Percentiles rank a stretch among this genome's conserved stretches.
These are phyloP conservation scores for Penicillium sp. DNA, from an alignment of 2,329 filamentous ascomycete genomes.

Conservation along the genomic window DNA sequence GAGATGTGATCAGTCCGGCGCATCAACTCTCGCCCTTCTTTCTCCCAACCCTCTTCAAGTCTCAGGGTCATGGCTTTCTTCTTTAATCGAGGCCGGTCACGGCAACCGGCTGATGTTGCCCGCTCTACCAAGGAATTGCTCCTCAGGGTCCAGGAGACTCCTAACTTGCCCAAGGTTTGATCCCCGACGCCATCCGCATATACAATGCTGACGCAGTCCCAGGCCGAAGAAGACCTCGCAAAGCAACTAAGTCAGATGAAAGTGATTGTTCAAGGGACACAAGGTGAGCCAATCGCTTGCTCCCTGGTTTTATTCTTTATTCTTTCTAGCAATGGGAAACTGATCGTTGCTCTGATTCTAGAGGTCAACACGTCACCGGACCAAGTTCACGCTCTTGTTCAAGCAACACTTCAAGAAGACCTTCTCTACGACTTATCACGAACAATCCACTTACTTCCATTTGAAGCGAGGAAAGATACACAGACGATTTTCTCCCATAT, in stretches of 20 bases:
- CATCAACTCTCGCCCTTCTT: constrained; percentile 12
- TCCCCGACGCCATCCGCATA: constrained; percentile 54
- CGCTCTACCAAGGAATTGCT: constrained; percentile 64
- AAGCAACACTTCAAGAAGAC: constrained; percentile 82
- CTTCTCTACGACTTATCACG: constrained; percentile 80
- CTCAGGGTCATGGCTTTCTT: constrained; percentile 63
- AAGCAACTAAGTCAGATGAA: constrained; percentile 90
- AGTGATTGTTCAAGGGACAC: constrained; percentile 85
- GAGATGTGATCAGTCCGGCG: constrained; percentile 10
- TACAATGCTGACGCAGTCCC: constrained; percentile 50
- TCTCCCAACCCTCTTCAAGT: constrained; percentile 12
- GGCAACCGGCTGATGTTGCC: constrained; percentile 62
- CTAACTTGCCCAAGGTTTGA: constrained; percentile 56
- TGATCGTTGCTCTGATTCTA: constrained; percentile 38
- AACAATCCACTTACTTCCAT: constrained; percentile 80
- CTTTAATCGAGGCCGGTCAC: constrained; percentile 62
- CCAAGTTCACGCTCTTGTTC: constrained; percentile 82
- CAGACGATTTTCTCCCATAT: constrained; percentile 95
- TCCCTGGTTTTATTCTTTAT: background rate
- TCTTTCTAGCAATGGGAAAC: constrained; percentile 3
- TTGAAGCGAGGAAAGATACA: constrained; percentile 93
- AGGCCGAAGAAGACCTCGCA: constrained; percentile 83
- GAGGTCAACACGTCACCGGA: constrained; percentile 85
- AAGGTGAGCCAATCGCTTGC: constrained; percentile 56
- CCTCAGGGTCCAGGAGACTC: constrained; percentile 59